Percentiles rank a stretch among this genome's conserved stretches.
phyloP scores from a whole-genome alignment of 805 yeast genomes.

The Tetrapisispora pingtungensis region DNA sequence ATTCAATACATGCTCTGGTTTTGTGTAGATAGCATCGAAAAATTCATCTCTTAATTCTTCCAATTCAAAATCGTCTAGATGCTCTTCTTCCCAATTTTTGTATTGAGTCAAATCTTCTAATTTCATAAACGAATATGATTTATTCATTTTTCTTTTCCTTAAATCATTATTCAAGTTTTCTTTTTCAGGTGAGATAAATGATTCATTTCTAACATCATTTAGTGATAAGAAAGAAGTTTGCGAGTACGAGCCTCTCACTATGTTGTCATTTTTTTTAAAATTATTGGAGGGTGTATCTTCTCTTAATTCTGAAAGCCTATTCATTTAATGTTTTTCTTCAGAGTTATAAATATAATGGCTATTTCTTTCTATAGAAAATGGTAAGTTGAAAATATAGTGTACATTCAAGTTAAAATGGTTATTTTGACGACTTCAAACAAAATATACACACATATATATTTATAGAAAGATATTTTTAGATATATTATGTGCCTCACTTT shows the following conservation, averaged over 20 bases:
- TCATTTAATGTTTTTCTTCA: not conserved
- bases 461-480: too few relatives aligned
- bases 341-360: too few relatives aligned
- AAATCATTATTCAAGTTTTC: not conserved
- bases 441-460: too few relatives aligned
- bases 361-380: too few relatives aligned
- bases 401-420: too few relatives aligned
- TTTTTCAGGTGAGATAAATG: not conserved
- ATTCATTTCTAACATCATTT: not conserved
- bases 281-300: not conserved
- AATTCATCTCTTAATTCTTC: conserved; percentile 41
- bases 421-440: too few relatives aligned
- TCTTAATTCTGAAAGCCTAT: conserved; percentile 1
- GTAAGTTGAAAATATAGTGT: too few relatives aligned
- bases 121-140: not conserved
- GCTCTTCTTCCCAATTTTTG: conserved; percentile 2
- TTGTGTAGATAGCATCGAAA: conserved; percentile 37
- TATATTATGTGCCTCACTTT: too few relatives aligned
- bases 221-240: not conserved
- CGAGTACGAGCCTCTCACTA: conserved; percentile 3
- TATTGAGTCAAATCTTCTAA: not conserved
- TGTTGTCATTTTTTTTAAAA: not conserved
- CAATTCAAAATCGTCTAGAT: conserved; percentile 30
- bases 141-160: not conserved
- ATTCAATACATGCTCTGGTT: conserved; percentile 10